Base-by-base conservation (phyloP, 2,329 filamentous ascomycete genomes). In the Aspergillus ruber region DNA sequence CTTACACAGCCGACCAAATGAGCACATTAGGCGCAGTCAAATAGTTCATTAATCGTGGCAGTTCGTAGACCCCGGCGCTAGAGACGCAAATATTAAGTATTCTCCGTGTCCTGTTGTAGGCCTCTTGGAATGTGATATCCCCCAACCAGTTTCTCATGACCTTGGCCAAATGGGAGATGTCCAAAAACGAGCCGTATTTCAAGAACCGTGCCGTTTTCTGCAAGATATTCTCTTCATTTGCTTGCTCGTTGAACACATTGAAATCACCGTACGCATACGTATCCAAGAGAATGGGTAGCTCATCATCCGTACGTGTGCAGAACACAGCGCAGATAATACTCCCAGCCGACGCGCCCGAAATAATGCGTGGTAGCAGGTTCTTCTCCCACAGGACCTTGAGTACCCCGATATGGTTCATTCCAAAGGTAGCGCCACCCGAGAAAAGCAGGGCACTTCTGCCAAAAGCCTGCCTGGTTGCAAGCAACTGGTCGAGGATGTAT, bases 81-180 rank as follows among this genome's bases (percentile, higher is more conserved):
- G 90, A 95, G 6, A 97, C 90, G 49, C 88, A 90, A 33, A 97
- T 95, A 65, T 96, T 97, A 61, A 95, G 80, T 51, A 96, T 90
- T 49, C 90, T 81, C 23, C 89, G 81, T 0, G 90, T 95, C n/a
- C 90, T 84, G 63, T 95, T 95, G 72, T 96, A 96, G 1, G 90
- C 89, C 68, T 97, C 91, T 61, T 91, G 88, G 57, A 97, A 97
- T 0, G 91, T 97, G 59, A 95, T 85, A 58, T 96, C 88, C 33
- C 90, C 90, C 6, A 95, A 77, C 60, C 93, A 74, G 27, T 77
- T 76, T 46, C 82, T 81, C 88, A 97, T 93, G 5, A 95, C 89
- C 42, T 84, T 78, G 2, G 81, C 84, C 43, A 96, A 72, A 65
- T 95, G 83, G 20, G 80, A 80, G 58, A 94, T 94, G 61, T 96